Conservation (phyloP, 2,329 filamentous ascomycete genomes). For the Fusarium tupiense region DNA sequence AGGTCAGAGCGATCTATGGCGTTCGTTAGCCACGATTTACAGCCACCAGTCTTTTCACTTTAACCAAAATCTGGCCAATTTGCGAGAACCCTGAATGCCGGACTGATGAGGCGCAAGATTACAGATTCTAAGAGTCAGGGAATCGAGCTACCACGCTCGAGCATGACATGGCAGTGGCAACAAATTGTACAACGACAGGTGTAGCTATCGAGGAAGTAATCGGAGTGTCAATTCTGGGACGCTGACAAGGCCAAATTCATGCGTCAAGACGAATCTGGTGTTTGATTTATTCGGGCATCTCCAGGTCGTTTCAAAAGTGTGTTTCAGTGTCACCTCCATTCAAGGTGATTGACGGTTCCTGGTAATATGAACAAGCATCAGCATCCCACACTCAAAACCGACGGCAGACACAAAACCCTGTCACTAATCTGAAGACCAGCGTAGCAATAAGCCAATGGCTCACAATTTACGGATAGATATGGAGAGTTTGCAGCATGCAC, state of each 20-base stretch:
- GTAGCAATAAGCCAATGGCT: neutral
- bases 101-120: slow-evolving; percentile 4
- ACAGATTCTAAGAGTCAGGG: slow-evolving; percentile 18
- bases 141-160: neutral
- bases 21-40: slow-evolving; percentile 15
- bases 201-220: slow-evolving; percentile 1
- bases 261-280: slow-evolving; percentile 12
- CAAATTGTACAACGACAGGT: neutral
- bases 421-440: slow-evolving; percentile 1
- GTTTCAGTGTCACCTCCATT: slow-evolving; percentile 37
- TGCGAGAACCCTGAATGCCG: slow-evolving; percentile 1
- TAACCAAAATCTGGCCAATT: slow-evolving; percentile 4
- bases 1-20: slow-evolving; percentile 28
- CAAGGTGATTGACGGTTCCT: slow-evolving; percentile 3
- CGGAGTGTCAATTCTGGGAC: neutral
- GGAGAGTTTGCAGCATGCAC: neutral
- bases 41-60: neutral
- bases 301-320: slow-evolving; percentile 39
- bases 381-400: slow-evolving; percentile 24
- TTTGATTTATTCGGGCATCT: slow-evolving; percentile 17
- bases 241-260: slow-evolving; percentile 11
- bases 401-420: neutral
- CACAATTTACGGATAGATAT: neutral
- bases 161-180: slow-evolving; percentile 3
- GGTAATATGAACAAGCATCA: slow-evolving; percentile 30